Evolutionary conservation across 306 rosid genomes (phyloP).

Genomic region (Vachellia pachyceras): DNA sequence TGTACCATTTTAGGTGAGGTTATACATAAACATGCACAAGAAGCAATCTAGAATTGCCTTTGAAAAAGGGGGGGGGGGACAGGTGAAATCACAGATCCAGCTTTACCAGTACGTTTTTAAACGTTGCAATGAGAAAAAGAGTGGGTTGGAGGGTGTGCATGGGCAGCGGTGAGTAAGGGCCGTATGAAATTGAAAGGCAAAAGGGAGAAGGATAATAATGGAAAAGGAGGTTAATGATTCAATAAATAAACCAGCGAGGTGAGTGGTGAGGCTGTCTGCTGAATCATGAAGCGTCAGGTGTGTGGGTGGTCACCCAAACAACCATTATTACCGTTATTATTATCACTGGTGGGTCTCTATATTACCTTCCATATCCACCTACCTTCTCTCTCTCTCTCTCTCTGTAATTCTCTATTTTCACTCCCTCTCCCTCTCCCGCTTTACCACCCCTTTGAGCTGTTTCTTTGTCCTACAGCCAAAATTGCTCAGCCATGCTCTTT

Average conservation of each 20-base stretch:
- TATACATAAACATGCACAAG: neutral
- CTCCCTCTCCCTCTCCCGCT: constrained; percentile 29
- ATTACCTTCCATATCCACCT: constrained; percentile 47
- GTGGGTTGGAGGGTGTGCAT: neutral
- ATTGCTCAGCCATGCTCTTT: constrained; percentile 39
- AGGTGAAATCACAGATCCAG: neutral
- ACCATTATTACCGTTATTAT: constrained; percentile 62
- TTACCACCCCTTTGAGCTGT: neutral
- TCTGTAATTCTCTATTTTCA: constrained; percentile 39
- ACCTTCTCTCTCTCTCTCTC: constrained; percentile 13
- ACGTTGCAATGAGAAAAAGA: neutral
- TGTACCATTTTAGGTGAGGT: constrained; percentile 24
- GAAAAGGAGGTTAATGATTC: constrained; percentile 47
- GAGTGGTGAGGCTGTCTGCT: constrained; percentile 37
- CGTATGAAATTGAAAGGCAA: constrained; percentile 7
- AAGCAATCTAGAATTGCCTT: constrained; percentile 34
- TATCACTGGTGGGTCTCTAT: constrained; percentile 59
- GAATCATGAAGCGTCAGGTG: constrained; percentile 46
- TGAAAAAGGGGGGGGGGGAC: neutral
- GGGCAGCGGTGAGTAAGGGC: neutral
- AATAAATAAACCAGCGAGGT: constrained; percentile 17
- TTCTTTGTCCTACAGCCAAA: constrained; percentile 21
- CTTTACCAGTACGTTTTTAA: neutral
- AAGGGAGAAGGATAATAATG: constrained; percentile 32
- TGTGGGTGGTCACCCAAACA: constrained; percentile 47